These are phyloP conservation scores for Claviceps lovelessii DNA, from an alignment of 2,329 filamentous ascomycete genomes.

Conservation along the genomic window DNA sequence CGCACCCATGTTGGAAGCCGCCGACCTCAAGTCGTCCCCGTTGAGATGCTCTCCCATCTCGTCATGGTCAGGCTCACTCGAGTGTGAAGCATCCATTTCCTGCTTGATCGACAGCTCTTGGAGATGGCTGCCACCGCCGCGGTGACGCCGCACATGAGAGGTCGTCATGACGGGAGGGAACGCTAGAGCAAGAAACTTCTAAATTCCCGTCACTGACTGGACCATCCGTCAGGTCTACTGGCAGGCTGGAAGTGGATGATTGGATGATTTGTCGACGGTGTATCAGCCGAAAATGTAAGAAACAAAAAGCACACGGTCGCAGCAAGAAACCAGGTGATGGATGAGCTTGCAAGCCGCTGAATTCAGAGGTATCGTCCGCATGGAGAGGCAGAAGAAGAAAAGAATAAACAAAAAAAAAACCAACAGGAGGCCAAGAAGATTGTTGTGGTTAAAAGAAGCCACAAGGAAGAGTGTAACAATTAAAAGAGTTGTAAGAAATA, in stretches of 20 bases:
- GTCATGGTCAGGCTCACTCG: background rate
- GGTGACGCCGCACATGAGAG: background rate
- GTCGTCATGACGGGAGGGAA: background rate
- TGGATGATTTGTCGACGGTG: background rate
- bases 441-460: background rate
- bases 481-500: no score
- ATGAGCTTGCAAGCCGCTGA: background rate
- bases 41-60: background rate
- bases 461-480: background rate
- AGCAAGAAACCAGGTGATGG: no score
- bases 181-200: background rate
- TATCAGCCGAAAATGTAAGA: background rate
- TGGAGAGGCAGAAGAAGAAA: background rate
- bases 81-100: constrained; percentile 12
- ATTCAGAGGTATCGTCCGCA: background rate
- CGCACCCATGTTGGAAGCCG: constrained; percentile 10
- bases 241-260: background rate
- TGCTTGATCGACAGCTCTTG: constrained; percentile 9
- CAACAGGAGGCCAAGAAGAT: background rate
- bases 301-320: no score
- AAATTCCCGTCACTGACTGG: background rate
- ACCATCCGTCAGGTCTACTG: background rate
- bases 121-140: background rate
- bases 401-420: background rate
- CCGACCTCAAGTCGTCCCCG: background rate